A percentile compares a stretch with the other conserved stretches of the same genome.
Conservation (phyloP, 2,329 filamentous ascomycete species). For the Pochonia chlamydosporia region DNA sequence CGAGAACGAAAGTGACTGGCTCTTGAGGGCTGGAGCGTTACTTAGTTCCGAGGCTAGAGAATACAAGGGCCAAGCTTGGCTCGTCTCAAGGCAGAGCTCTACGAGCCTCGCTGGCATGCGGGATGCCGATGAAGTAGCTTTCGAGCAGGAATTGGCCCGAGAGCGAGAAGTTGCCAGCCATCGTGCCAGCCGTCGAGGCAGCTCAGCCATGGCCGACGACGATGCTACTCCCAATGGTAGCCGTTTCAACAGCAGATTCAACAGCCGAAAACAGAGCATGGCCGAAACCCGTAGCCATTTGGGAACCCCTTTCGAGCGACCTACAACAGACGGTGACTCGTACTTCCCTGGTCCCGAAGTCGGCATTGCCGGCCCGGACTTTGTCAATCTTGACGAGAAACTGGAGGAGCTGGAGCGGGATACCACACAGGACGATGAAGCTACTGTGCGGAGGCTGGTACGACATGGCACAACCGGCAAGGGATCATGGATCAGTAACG, state of each 20-base stretch:
- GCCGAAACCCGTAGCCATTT: constrained; percentile 30
- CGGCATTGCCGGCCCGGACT: constrained; percentile 51
- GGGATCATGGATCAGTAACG: constrained; percentile 53
- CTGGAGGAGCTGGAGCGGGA: constrained; percentile 50
- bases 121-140: constrained; percentile 46
- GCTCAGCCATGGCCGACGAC: constrained; percentile 32
- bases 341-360: constrained; percentile 33
- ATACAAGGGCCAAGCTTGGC: constrained; percentile 64
- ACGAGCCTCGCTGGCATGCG: constrained; percentile 51
- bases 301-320: constrained; percentile 37
- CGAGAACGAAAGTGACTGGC: constrained; percentile 55
- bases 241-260: constrained; percentile 42
- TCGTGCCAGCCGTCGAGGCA: constrained; percentile 42
- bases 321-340: constrained; percentile 31
- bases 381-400: constrained; percentile 56
- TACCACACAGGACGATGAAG: constrained; percentile 50
- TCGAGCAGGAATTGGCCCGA: constrained; percentile 44
- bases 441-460: constrained; percentile 50
- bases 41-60: constrained; percentile 59
- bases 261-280: constrained; percentile 35
- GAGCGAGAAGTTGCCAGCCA: constrained; percentile 45
- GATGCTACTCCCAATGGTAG: constrained; percentile 33
- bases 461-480: constrained; percentile 45
- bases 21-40: constrained; percentile 56
- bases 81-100: constrained; percentile 59